Conservation (phyloP, 805 yeast genomes). For the Candida ascalaphidarum region DNA sequence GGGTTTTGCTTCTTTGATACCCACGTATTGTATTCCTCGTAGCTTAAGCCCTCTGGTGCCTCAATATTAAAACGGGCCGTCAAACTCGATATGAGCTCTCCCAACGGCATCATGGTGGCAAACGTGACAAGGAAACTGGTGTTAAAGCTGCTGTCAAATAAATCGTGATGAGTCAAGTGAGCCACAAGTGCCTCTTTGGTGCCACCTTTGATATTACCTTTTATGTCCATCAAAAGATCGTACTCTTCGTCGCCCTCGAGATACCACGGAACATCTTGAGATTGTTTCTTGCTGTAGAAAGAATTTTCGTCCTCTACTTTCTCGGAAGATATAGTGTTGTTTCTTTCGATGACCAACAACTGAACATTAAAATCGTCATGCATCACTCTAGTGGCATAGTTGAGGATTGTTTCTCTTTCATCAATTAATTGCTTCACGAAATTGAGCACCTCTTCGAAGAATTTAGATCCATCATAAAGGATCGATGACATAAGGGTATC, state of each 20-base stretch:
- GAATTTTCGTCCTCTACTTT: conserved; percentile 29
- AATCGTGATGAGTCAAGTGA: conserved; percentile 69
- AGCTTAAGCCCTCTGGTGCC: conserved; percentile 84
- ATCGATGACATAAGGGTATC: conserved; percentile 32
- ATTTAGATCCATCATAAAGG: conserved; percentile 25
- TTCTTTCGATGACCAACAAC: conserved; percentile 40
- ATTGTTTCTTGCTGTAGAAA: conserved; percentile 20
- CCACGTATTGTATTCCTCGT: conserved; percentile 77
- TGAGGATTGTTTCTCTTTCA: conserved; percentile 61
- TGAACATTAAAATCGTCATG: conserved; percentile 62
- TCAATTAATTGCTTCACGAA: conserved; percentile 54
- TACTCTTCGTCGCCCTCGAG: conserved; percentile 59
- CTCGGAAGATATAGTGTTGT: conserved; percentile 27
- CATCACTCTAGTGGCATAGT: conserved; percentile 72
- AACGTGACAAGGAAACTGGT: conserved; percentile 68
- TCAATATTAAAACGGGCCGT: conserved; percentile 58
- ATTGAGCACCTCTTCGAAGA: conserved; percentile 23
- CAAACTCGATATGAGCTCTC: conserved; percentile 50
- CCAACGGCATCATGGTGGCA: conserved; percentile 61
- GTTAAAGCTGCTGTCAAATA: conserved; percentile 54
- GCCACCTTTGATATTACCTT: conserved; percentile 78
- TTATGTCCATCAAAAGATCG: conserved; percentile 49
- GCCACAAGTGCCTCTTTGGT: conserved; percentile 69
- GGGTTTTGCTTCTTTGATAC: conserved; percentile 60
- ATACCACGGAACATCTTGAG: conserved; percentile 57